Base-by-base conservation (phyloP, 2,329 filamentous ascomycete genomes). In the Eutypa lata region DNA sequence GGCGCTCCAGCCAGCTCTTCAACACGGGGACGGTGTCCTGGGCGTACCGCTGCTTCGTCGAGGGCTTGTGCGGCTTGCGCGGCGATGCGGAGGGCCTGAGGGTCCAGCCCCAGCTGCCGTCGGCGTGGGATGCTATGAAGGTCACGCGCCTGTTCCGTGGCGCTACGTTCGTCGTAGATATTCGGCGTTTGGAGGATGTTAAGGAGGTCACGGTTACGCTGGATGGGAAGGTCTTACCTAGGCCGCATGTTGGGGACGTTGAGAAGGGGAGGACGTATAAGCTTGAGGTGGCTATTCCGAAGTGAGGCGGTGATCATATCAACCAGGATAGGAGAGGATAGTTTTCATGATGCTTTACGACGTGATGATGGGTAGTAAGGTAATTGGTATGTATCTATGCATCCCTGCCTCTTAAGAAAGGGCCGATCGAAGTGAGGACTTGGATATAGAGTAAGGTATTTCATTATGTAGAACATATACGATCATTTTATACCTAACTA, bases 1-100 rank as follows among this genome's bases (percentile, higher is more conserved):
- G 80, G 2, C 74, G 80, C 0, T 81, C 78, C 10, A 81, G 77
- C 58, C 79, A 82, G 63, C 63, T 83, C 16, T 82, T 83, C 68
- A 83, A 83, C 63, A 83, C 80, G 2, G 80, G 80, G 3, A 83
- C 79, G 6, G 76, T 81, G 22, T 76, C 77, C 18, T 83, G 80
- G 80, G 78, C 72, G 2, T 83, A 82, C 63, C 72, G 80, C 10
- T 77, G 73, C 62, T 74, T 83, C 57, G 74, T 81, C 46, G 80
- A 83, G 63, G 79, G 79, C 0, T 63, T 83, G 5, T 82, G 79
- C 54, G 80, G 80, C 0, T 65, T 83, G 37, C 71, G 72, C 11
- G 80, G 80, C 24, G 77, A 78, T 11, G 66, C 66, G 1, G 65
- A 76, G 2, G 80, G 79, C 0, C 60, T 83, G 48, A 58, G 58